Base-by-base conservation (phyloP, 1,139 yeast genomes). In the Sugiyamaella japonica region DNA sequence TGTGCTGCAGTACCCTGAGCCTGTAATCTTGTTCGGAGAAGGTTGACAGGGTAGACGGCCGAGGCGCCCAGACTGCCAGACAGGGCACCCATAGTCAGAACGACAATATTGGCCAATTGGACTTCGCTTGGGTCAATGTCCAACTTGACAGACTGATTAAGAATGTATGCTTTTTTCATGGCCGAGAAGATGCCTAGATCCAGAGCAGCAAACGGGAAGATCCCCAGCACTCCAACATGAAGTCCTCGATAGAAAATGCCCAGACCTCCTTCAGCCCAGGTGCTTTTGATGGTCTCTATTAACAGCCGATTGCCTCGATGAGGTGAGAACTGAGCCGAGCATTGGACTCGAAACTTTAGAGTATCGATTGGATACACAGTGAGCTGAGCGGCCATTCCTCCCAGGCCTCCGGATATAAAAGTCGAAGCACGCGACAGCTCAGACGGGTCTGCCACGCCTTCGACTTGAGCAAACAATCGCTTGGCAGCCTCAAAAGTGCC, bases 1-100 rank as follows among this genome's bases (percentile, higher is more conserved):
- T 93, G 99, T 0, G 97, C 97, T 67, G 79, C 87, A 0, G 99
- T 93, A 1, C 98, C 99, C 71, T 93, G 99, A 0, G 99, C 97
- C 73, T 93, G 99, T 59, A 93, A 75, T 71, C 99, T 82, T 0
- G 99, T 95, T 73, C 99, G 80, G 52, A 93, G 73, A 53, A 93
- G 76, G 67, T 93, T 93, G 48, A 93, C 81, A 1, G 99, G 99
- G 68, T 93, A 93, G 10, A 93, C 99, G 42, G 87, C 82, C 0
- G 97, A 84, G 3, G 99, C 99, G 54, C 99, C 99, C 62, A 93
- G 89, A 3, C 96, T 81, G 20, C 99, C 99, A 40, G 96, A 87
- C 52, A 89, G 76, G 0, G 99, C 99, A 59, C 99, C 99, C 79
- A 95, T 82, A 3, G 91, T 81, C 55, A 93, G 75, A 3, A 93